Evolutionary conservation across 441 rosid species (phyloP).

Genomic region (Mallotus japonicus): DNA sequence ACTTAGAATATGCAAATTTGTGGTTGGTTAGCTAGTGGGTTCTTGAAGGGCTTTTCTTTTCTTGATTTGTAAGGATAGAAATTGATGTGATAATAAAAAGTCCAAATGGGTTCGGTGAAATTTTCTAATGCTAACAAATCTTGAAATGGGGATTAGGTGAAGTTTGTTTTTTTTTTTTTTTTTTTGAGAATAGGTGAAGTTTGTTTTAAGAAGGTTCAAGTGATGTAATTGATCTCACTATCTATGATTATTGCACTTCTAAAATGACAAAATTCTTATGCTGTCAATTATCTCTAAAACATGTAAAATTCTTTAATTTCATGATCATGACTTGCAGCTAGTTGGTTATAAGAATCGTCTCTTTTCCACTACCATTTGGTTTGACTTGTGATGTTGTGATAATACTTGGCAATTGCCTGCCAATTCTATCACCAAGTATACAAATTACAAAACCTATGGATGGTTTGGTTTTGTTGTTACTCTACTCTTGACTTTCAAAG

Average conservation of each 20-base stretch:
- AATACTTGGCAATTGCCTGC: no score
- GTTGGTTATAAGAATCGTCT: neutral
- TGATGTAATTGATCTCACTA: constrained; percentile 15
- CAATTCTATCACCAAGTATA: no score
- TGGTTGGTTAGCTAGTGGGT: neutral
- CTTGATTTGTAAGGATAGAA: neutral
- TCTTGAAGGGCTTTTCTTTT: neutral
- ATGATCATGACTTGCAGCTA: neutral
- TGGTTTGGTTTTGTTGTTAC: no score
- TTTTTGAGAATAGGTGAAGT: no score
- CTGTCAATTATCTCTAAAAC: no score
- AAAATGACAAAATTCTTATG: no score
- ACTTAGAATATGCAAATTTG: neutral
- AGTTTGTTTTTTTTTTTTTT: no score
- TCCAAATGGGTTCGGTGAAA: constrained; percentile 1
- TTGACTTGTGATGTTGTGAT: no score
- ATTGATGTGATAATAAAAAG: constrained; percentile 15
- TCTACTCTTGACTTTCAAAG: no score
- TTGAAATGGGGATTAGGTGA: constrained; percentile 21
- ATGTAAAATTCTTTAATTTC: no score
- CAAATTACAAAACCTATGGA: no score
- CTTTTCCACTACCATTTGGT: neutral
- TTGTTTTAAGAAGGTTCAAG: neutral
- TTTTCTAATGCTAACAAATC: neutral
- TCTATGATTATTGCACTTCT: neutral